Conservation (phyloP, 371 early-diverging fungal species). For the Ecytonucleospora hepatopenaei region DNA sequence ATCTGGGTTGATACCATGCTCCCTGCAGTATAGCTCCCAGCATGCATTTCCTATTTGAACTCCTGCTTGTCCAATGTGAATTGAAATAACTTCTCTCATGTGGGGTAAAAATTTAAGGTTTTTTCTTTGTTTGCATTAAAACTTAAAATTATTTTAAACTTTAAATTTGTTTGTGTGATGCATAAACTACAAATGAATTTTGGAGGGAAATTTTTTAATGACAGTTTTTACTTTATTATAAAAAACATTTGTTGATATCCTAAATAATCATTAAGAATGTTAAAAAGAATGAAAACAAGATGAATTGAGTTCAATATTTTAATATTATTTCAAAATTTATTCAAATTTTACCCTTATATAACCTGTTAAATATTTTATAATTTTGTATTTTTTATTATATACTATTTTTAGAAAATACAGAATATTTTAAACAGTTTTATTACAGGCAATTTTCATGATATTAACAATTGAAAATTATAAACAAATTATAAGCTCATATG, state of each 20-base stretch:
- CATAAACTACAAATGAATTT: no score
- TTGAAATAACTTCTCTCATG: slow-evolving; percentile 90
- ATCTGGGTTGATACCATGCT: slow-evolving; percentile 90
- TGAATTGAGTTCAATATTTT: not conserved
- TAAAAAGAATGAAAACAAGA: not conserved
- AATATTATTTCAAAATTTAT: no score
- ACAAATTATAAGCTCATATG: not conserved
- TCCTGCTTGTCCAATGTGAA: slow-evolving; percentile 94
- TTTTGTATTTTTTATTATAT: no score
- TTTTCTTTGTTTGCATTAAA: no score
- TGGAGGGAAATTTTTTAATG: no score
- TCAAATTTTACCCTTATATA: no score
- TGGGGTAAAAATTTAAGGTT: not conserved
- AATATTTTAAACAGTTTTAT: not conserved
- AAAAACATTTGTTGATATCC: not conserved
- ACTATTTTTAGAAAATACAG: not conserved
- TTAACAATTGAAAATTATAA: no score
- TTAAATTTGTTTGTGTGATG: no score
- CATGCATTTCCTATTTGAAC: slow-evolving; percentile 99
- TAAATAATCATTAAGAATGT: not conserved
- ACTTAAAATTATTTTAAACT: no score
- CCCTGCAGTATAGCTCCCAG: slow-evolving; percentile 92
- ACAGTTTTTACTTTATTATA: no score
- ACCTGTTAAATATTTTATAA: no score
- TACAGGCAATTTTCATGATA: not conserved